Evolutionary conservation across 371 early-diverging fungal species (phyloP), one percentile per base, ranked within the genome.

Genomic region (Lichtheimia ornata): DNA sequence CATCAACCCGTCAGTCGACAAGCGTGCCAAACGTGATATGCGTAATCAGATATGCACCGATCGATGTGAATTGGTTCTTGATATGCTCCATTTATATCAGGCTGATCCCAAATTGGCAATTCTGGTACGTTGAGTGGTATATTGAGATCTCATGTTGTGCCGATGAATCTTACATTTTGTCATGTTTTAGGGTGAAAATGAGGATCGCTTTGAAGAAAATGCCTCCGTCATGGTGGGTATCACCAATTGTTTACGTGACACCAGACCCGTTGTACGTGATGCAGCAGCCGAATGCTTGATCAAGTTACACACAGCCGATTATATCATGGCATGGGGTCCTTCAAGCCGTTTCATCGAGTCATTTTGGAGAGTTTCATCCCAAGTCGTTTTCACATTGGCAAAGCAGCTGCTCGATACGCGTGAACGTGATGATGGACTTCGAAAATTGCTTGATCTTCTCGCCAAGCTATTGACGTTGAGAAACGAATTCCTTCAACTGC

Each of bases 71-170:
- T 70, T 94, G n/a, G 71, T 93, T 18, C 62, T 88, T 25, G 86
- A 86, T 64, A 79, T 93, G 58, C 77, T 94, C 40, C 86, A 88
- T 63, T 78, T 89, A 45, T 94, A 91, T 74, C 83, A 84, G 42
- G 81, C 77, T 18, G 90, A 89, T 70, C 93, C 92, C 2, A 73
- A 83, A 53, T 66, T 92, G 64, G 91, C 89, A 4, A 84, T 92
- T 50, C 77, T 78, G 56, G 64, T 58, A 53, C 13, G n/a, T 42
- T n/a, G 45, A 41, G n/a, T 66, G 53, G 13, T 15, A 14, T 41
- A 22, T 22, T 2, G 22, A 22, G 22, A 22, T 11, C 1, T 28
- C 4, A 1, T 35, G 11, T 9, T 1, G 35, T 35, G 9, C 7
- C 1, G 4, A 35, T 35, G 35, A 35, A 40, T 17, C 13, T 14